Base-by-base conservation (phyloP, 805 yeast species). In the Lipomyces sp. region DNA sequence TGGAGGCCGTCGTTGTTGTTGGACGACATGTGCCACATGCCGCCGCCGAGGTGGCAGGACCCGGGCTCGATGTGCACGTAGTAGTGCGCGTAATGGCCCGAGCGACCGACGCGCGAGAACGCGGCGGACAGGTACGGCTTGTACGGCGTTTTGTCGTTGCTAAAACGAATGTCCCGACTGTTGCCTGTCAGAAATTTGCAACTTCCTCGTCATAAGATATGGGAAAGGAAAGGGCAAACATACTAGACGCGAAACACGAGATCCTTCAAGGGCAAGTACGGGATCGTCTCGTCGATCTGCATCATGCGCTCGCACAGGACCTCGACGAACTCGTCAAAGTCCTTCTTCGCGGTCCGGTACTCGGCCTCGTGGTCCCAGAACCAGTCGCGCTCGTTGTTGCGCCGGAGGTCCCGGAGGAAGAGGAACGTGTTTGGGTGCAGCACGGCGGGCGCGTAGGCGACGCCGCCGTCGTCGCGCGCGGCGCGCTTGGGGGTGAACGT, bases 351-450 rank as follows among this genome's bases (percentile, higher is more conserved):
- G 8, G 36, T 40, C 10, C 58, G 46, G 37, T 60, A 60, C 11
- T 60, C 58, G 2, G 46, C 42, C 33, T 60, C 62, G 35, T 60
- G 51, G 33, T 47, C 52, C 59, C 59, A 49, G 37, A 60, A 60
- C 63, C 63, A 60, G 1, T 55, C 61, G 22, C 63, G 54, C 18
- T 58, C 60, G 31, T 60, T 60, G 32, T 60, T 58, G 4, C 40
- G 18, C 41, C 32, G 43, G 16, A 57, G 45, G 11, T 55, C 61
- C n/a, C 29, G 31, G 16, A 58, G 14, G 45, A 40, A 58, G 19
- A 26, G 14, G 4, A 58, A 22, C 10, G 61, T 58, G 23, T 58
- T 53, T 3, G 61, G 61, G 39, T 58, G 61, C 7, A 58, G 28
- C 26, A 29, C 28, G 10, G 38, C 40, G 7, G 42, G 43, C 3